Percentiles rank a stretch among this genome's conserved stretches.
Conservation (phyloP, 352 stramenopile species). For the Chrysophaeum taylorii region DNA sequence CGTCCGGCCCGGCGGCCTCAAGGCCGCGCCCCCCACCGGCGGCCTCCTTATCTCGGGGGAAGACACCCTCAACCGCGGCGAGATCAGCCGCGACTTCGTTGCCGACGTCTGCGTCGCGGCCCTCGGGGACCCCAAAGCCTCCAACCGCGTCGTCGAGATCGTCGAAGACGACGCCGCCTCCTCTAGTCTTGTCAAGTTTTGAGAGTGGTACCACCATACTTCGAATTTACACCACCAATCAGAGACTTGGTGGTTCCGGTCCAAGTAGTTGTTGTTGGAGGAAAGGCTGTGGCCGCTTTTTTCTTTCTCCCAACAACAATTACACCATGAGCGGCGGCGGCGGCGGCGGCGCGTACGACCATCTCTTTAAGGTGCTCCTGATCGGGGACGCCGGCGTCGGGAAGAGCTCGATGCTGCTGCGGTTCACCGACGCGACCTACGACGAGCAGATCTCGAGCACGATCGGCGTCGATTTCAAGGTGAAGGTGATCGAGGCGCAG, state of each 20-base stretch:
- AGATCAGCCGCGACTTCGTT: slow-evolving; percentile 47
- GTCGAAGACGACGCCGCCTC: slow-evolving; percentile 35
- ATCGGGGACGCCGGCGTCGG: slow-evolving; percentile 94
- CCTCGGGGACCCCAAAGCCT: slow-evolving; percentile 41
- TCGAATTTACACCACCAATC: too few species aligned
- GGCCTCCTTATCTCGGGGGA: slow-evolving; percentile 37
- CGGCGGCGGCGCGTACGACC: slow-evolving; percentile 80
- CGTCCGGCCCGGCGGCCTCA: slow-evolving; percentile 45
- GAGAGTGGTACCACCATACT: too few species aligned
- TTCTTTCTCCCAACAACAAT: too few species aligned
- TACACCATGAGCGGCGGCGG: too few species aligned
- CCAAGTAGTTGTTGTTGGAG: too few species aligned
- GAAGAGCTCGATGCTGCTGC: slow-evolving; percentile 91
- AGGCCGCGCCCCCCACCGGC: slow-evolving; percentile 38
- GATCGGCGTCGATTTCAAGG: slow-evolving; percentile 93
- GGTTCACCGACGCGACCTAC: slow-evolving; percentile 95
- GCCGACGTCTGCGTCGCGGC: slow-evolving; percentile 47
- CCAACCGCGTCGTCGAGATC: slow-evolving; percentile 47
- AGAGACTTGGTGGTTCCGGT: too few species aligned
- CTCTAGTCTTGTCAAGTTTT: too few species aligned
- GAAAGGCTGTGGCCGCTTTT: too few species aligned
- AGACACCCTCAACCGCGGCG: slow-evolving; percentile 43
- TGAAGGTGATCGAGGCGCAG: slow-evolving; percentile 91
- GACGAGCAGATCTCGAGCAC: slow-evolving; percentile 94
- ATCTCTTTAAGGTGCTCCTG: slow-evolving; percentile 96